Evolutionary conservation across 148 eudicot species (phyloP), one percentile per base, ranked within the genome.

Genomic region (Linanthus parryae): DNA sequence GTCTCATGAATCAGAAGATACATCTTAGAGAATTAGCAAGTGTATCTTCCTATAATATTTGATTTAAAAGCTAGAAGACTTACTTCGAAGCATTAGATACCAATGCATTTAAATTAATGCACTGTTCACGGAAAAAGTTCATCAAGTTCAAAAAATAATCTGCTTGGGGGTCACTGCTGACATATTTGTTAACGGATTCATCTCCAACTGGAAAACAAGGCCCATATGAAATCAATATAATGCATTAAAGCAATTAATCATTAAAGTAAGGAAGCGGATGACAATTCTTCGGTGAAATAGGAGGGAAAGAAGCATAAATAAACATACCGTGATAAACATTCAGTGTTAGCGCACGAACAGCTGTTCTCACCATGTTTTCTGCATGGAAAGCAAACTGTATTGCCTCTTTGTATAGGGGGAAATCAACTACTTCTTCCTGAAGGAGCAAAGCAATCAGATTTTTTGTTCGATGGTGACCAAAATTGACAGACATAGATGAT

Each of bases 321-420:
- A 62, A 61, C 96, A 72, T 57, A 92, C 99, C 99, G 70, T 92
- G 99, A 73, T 92, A 92, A 55, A 92, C 83, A 73, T 92, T 88
- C 42, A 92, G 79, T n/a, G 96, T 92, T 64, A 88, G 71, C 57
- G 99, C 74, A 66, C 99, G 99, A 52, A 92, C 81, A 51, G 96
- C 99, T 69, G 78, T 92, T 54, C 99, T 92, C 31, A 87, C 72
- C 99, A 92, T 84, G 63, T 82, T 73, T 65, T 92, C 99, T 64
- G 84, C 99, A 75, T 92, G 96, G 46, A 84, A 92, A 49, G 99
- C 96, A 75, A 74, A 84, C 43, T 76, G 69, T 56, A 88, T 72
- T 21, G 99, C 99, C 82, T 87, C 99, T 31, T 71, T 85, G 50
- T 92, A 92, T 26, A 92, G 80, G 18, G 99, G 96, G 50, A 92